Percentiles rank a stretch among this genome's conserved stretches.
phyloP scores from a whole-genome alignment of 2,329 filamentous ascomycete genomes.

The Pestalotiopsis sp. region DNA sequence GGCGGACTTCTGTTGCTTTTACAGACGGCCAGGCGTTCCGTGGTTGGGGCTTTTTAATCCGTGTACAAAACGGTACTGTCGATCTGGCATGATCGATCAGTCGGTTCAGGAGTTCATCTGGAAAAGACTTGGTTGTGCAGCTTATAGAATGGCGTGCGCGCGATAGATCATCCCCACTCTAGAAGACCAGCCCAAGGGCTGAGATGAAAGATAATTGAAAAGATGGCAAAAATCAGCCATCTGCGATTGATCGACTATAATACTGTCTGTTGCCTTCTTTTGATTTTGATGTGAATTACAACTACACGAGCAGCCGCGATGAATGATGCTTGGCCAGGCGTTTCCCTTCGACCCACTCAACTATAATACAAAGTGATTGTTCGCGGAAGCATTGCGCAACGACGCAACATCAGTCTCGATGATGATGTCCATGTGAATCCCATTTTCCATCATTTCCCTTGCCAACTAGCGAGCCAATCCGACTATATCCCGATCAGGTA shows the following conservation, averaged over 20 bases:
- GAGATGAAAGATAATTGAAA: conserved; percentile 15
- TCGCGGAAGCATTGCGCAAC: too few relatives aligned
- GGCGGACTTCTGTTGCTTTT: neutral
- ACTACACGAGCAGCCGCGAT: too few relatives aligned
- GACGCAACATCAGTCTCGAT: too few relatives aligned
- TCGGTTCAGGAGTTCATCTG: conserved; percentile 17
- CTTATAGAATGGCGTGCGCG: neutral
- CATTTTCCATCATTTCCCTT: neutral
- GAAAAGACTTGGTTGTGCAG: neutral
- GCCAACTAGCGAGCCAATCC: neutral
- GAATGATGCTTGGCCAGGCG: too few relatives aligned
- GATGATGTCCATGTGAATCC: too few relatives aligned
- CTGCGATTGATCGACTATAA: conserved; percentile 4
- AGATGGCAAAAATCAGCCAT: neutral
- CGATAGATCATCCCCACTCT: conserved; percentile 8
- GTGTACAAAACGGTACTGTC: conserved; percentile 7
- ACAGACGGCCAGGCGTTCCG: conserved; percentile 10
- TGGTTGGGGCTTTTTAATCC: neutral
- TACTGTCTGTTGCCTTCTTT: neutral
- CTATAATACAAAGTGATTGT: too few relatives aligned
- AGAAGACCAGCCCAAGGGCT: neutral
- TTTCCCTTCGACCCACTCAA: too few relatives aligned
- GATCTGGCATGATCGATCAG: conserved; percentile 9
- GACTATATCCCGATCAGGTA: neutral
- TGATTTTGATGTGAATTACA: too few relatives aligned